Base-by-base conservation (phyloP, 2,329 filamentous ascomycete genomes). In the Paecilomyces dactylethromorphus region DNA sequence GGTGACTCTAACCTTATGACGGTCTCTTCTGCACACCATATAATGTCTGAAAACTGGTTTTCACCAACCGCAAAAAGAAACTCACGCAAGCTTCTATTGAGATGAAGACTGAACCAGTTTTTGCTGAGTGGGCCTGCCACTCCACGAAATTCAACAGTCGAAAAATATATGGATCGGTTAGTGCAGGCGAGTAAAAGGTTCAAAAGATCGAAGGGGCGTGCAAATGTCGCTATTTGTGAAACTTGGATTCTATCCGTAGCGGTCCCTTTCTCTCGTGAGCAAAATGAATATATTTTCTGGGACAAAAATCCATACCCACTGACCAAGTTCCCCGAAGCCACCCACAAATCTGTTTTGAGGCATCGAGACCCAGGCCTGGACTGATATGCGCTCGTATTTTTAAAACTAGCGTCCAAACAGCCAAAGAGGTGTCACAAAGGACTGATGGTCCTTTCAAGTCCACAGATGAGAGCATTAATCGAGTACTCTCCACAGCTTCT, bases 261-360 rank as follows among this genome's bases (percentile, higher is more conserved):
- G 2, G 74, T 75, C 45, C 81, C 86, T 89, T 62, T 31, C n/a
- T 35, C 4, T 8, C 21, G 15, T 45, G 5, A 45, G 39, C 39
- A 21, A 18, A 8, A 3, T 10, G n/a, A 18, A 18, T 45, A 1
- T 8, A n/a, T 4, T 45, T 45, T n/a, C n/a, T 8, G 2, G 4
- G 39, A 18, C 39, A 45, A 8, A n/a, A 5, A 8, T 18, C 51
- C 29, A 71, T 79, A 93, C 90, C 87, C 63, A 92, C 89, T 64
- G 86, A 87, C 92, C 93, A 99, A 66, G 84, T 87, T 33, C 86
- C 83, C 65, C 92, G 87, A 1, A 94, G 73, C 94, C 94, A 99
- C 65, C 86, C 82, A 58, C 94, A 84, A 35, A 94, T 82, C 66
- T 89, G 85, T 63, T 86, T 88, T 39, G 85, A 87, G 3, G 87